Percentiles rank a stretch among this genome's conserved stretches.
Conservation (phyloP, 768 basidiomycete genomes). For the Russula griseocarnosa region DNA sequence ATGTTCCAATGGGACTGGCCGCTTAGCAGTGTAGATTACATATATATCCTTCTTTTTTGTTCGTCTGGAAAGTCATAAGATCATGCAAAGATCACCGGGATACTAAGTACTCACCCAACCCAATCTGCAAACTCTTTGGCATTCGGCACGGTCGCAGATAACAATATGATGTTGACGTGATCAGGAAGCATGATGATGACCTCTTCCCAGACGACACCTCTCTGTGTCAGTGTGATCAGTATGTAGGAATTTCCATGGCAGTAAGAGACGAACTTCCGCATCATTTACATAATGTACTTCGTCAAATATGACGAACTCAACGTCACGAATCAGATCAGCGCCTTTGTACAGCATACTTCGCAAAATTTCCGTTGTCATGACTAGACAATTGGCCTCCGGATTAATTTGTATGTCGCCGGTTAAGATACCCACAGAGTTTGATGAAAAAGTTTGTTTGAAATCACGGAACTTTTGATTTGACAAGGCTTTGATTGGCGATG, state of each 20-base stretch:
- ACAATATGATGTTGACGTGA: conserved; percentile 93
- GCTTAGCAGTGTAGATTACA: conserved; percentile 93
- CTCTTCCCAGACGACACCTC: conserved; percentile 99
- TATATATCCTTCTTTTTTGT: conserved; percentile 99
- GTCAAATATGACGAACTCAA: conserved; percentile 99
- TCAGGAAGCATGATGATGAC: conserved; percentile 99
- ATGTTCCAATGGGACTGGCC: conserved; percentile 96
- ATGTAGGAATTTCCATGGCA: not conserved
- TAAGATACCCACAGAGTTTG: conserved; percentile 87
- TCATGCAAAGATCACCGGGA: not conserved
- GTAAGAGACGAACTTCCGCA: conserved; percentile 66
- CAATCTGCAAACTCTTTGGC: conserved; percentile 98
- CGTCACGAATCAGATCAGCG: conserved; percentile 95
- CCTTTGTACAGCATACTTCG: conserved; percentile 99
- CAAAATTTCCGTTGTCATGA: conserved; percentile 98
- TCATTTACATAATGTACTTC: conserved; percentile 99
- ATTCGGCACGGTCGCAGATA: conserved; percentile 97
- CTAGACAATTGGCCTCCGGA: conserved; percentile 92
- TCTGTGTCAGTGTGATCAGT: conserved; percentile 43
- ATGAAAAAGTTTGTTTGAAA: conserved; percentile 94
- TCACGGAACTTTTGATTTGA: conserved; percentile 99
- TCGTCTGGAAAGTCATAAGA: conserved; percentile 50
- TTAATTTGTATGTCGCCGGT: conserved; percentile 99
- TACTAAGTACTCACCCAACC: conserved; percentile 76
- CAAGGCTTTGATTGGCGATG: conserved; percentile 96